These are phyloP conservation scores for Pleurotus pulmonarius DNA, from an alignment of 768 basidiomycete species.

Conservation along the genomic window DNA sequence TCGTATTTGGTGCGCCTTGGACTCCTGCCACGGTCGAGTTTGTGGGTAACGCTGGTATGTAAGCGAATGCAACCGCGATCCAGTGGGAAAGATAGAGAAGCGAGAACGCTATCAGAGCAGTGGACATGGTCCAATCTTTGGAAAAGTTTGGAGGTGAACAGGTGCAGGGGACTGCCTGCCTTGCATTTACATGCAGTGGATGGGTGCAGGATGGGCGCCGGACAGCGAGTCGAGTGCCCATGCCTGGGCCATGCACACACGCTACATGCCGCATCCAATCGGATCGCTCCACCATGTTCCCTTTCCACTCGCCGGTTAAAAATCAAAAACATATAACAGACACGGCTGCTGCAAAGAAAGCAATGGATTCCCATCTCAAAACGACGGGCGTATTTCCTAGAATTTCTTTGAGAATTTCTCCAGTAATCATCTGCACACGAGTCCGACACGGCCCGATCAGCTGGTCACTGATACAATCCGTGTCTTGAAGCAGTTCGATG, in stretches of 20 bases:
- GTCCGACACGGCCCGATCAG: no score
- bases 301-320: not conserved
- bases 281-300: constrained; percentile 1
- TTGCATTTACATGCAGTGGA: constrained; percentile 5
- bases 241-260: not conserved
- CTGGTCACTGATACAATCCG: no score
- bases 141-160: not conserved
- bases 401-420: no score
- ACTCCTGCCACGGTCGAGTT: constrained; percentile 53
- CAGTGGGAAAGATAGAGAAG: constrained; percentile 11
- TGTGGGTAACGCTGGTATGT: constrained; percentile 71
- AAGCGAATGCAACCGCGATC: constrained; percentile 28
- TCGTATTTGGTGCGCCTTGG: constrained; percentile 43
- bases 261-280: constrained; percentile 5
- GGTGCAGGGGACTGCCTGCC: not conserved
- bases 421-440: no score
- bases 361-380: no score
- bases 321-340: no score
- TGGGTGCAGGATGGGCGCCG: not conserved
- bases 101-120: not conserved
- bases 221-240: not conserved
- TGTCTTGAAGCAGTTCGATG: no score
- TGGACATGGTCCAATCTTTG: not conserved
- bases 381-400: no score
- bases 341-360: no score